These are phyloP conservation scores for Cryptosporidium meleagridis DNA, from an alignment of 169 alveolate genomes.

Conservation along the genomic window DNA sequence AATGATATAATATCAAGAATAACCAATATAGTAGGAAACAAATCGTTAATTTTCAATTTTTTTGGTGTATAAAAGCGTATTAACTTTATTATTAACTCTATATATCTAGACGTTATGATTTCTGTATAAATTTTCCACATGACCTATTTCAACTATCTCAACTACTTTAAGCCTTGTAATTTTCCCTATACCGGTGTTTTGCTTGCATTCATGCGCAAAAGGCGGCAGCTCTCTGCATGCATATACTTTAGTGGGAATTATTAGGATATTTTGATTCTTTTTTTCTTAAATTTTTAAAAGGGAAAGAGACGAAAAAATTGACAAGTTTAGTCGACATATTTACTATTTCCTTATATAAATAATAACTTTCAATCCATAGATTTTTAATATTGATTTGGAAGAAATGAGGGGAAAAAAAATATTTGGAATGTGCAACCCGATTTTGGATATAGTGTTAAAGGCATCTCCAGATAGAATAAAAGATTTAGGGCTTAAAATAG, in stretches of 20 bases:
- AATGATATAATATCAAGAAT: no score
- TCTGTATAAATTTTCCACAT: background rate
- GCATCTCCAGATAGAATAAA: background rate
- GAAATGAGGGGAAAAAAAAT: conserved; percentile 31
- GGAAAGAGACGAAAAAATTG: background rate
- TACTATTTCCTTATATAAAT: background rate
- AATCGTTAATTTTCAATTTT: no score
- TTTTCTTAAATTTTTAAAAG: no score
- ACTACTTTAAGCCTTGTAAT: no score
- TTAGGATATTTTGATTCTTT: background rate
- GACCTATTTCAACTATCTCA: background rate
- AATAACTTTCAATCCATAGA: background rate
- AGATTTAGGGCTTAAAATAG: conserved; percentile 32
- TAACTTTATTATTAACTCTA: background rate
- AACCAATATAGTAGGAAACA: background rate
- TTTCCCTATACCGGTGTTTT: background rate
- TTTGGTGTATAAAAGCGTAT: no score
- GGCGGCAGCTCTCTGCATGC: background rate
- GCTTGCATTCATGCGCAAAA: background rate
- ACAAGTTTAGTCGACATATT: background rate
- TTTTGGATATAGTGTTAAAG: conserved; percentile 32
- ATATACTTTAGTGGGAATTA: background rate
- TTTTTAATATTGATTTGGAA: background rate
- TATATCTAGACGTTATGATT: no score
- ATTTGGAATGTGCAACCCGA: conserved; percentile 67